phyloP scores from a whole-genome alignment of 345 rosid genomes.

The Trapa bicornis region DNA sequence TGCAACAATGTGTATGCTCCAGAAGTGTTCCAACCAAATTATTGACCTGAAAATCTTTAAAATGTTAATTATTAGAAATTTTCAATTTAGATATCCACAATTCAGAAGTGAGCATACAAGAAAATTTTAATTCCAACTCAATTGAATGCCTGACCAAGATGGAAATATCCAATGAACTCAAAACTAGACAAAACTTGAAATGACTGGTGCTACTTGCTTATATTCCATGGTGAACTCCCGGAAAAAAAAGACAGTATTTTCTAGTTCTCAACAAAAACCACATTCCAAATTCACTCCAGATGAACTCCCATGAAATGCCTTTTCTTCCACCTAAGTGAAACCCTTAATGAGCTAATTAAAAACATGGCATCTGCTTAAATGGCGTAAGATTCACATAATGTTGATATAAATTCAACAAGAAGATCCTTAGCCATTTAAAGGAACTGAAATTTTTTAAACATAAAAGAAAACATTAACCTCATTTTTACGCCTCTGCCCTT shows the following conservation, averaged over 20 bases:
- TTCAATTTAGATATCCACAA: background rate
- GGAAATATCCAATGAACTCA: background rate
- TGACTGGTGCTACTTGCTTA: background rate
- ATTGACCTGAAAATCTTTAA: conserved; percentile 42
- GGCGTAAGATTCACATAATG: background rate
- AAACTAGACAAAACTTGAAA: background rate
- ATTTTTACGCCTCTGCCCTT: conserved; percentile 70
- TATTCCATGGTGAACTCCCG: background rate
- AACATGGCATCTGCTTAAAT: background rate
- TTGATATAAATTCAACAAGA: background rate
- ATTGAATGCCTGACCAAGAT: background rate
- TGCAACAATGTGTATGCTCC: conserved; percentile 49
- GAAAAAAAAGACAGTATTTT: background rate
- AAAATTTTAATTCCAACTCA: background rate
- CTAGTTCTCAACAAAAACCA: background rate
- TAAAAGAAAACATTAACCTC: conserved; percentile 40
- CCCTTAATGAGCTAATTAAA: background rate
- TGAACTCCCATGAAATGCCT: background rate
- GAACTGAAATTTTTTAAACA: background rate
- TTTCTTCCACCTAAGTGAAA: background rate
- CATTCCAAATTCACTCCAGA: background rate
- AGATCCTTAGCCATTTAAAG: background rate
- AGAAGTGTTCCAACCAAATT: conserved; percentile 44
- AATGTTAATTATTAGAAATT: background rate
- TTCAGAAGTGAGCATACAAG: background rate